Percentiles rank a stretch among this genome's conserved stretches.
Conservation (phyloP, 1,139 yeast species). For the Hyphopichia burtonii region DNA sequence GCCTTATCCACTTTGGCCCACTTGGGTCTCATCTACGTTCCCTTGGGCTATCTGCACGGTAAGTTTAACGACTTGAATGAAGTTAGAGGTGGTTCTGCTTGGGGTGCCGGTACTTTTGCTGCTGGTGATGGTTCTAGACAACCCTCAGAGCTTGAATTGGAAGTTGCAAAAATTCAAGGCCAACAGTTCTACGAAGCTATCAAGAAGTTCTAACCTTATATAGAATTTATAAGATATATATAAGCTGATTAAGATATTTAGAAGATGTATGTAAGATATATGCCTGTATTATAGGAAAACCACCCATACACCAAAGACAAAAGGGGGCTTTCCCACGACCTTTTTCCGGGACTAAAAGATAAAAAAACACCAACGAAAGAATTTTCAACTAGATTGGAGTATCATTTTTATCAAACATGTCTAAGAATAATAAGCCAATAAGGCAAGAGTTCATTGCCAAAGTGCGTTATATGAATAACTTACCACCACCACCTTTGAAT, state of each 20-base stretch:
- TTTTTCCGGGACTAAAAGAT: not conserved
- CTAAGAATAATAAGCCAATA: constrained; percentile 27
- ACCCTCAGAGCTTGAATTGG: constrained; percentile 33
- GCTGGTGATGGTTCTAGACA: constrained; percentile 37
- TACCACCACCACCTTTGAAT: constrained; percentile 93
- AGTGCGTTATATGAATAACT: constrained; percentile 77
- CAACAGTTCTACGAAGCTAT: constrained; percentile 23
- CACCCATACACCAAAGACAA: too few species aligned
- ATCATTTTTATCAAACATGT: not conserved
- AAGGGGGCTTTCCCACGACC: too few species aligned
- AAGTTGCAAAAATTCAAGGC: constrained; percentile 34
- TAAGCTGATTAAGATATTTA: not conserved
- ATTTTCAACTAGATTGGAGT: not conserved
- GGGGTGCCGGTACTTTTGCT: constrained; percentile 44
- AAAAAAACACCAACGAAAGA: not conserved
- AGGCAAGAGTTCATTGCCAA: constrained; percentile 90
- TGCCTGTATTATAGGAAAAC: too few species aligned
- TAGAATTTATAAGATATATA: not conserved
- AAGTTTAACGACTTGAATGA: constrained; percentile 24
- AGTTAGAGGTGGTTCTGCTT: constrained; percentile 41
- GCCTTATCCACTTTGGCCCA: constrained; percentile 33
- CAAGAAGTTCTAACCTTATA: not conserved
- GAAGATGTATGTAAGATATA: too few species aligned
- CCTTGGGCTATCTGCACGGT: constrained; percentile 24
- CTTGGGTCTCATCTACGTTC: constrained; percentile 39